Evolutionary conservation across 2,329 filamentous ascomycete genomes (phyloP).

Genomic region (Pseudocercospora fijiensis): DNA sequence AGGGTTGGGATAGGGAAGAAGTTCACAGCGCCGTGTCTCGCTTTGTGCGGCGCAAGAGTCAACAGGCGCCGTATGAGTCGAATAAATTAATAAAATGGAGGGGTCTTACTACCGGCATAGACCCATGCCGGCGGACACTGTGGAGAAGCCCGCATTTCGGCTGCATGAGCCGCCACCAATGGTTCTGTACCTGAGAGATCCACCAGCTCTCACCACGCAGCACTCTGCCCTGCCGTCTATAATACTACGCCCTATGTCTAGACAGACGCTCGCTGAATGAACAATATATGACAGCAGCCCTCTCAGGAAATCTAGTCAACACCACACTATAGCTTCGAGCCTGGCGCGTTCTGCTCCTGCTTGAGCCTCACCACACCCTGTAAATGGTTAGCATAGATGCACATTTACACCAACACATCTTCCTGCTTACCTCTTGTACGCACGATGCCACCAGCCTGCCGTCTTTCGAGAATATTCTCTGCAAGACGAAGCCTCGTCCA

Average conservation of each 20-base stretch:
- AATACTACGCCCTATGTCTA: background rate
- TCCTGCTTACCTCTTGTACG: constrained; percentile 66
- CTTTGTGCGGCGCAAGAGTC: background rate
- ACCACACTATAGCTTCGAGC: constrained; percentile 21
- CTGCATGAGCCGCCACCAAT: background rate
- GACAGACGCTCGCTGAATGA: background rate
- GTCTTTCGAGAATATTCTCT: constrained; percentile 69
- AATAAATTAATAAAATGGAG: background rate
- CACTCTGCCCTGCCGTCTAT: background rate
- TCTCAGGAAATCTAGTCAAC: background rate
- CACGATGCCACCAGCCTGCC: constrained; percentile 75
- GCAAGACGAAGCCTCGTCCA: constrained; percentile 71
- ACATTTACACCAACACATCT: background rate
- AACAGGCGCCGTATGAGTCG: constrained; percentile 6
- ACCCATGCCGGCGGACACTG: too few species aligned
- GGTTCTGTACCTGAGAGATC: background rate
- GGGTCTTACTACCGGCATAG: background rate
- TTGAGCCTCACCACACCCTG: constrained; percentile 56
- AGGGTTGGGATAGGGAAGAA: background rate
- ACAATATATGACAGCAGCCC: background rate
- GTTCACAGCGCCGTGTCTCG: background rate
- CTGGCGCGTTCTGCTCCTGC: constrained; percentile 34
- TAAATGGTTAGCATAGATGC: constrained; percentile 26
- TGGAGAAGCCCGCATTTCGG: background rate
- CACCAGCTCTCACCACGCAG: background rate